These are phyloP conservation scores for Deakozyma indianensis DNA, from an alignment of 805 yeast genomes.

Conservation along the genomic window DNA sequence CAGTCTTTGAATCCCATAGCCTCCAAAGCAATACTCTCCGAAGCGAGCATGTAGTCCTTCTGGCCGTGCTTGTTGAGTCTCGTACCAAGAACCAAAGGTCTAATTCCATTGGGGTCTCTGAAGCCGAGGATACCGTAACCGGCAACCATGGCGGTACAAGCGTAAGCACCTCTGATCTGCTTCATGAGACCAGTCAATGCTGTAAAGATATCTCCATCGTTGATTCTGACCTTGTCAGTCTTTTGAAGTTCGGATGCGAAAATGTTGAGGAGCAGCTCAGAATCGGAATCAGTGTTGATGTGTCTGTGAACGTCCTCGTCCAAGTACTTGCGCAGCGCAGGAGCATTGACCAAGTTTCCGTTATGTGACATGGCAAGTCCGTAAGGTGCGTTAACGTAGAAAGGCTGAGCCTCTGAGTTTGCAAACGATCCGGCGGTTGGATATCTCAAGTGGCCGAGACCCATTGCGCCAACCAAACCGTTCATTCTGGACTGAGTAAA, in stretches of 20 bases:
- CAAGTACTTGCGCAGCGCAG: slow-evolving; percentile 58
- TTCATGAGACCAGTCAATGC: slow-evolving; percentile 76
- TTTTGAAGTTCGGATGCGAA: slow-evolving; percentile 87
- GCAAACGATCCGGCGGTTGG: slow-evolving; percentile 97
- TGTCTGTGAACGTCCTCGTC: slow-evolving; percentile 95
- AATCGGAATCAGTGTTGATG: slow-evolving; percentile 92
- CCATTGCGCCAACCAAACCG: slow-evolving; percentile 84
- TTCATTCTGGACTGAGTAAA: slow-evolving; percentile 71
- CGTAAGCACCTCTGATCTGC: slow-evolving; percentile 89
- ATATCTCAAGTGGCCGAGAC: slow-evolving; percentile 84
- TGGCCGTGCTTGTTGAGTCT: slow-evolving; percentile 55
- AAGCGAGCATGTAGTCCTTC: slow-evolving; percentile 84
- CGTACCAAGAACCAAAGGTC: slow-evolving; percentile 83
- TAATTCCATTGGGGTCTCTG: slow-evolving; percentile 93
- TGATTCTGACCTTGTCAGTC: slow-evolving; percentile 85
- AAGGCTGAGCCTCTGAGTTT: slow-evolving; percentile 96
- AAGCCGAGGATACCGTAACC: slow-evolving; percentile 93
- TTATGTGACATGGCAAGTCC: slow-evolving; percentile 86
- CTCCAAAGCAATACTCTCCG: slow-evolving; percentile 86
- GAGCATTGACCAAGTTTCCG: slow-evolving; percentile 87
- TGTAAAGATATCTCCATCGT: slow-evolving; percentile 72
- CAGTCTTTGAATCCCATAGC: slow-evolving; percentile 76
- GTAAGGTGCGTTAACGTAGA: slow-evolving; percentile 93
- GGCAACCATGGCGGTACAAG: slow-evolving; percentile 88
- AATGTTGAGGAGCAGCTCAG: slow-evolving; percentile 76